Conservation (phyloP, 495 filamentous ascomycete species). For the Pseudoneurospora amorphoporcata region DNA sequence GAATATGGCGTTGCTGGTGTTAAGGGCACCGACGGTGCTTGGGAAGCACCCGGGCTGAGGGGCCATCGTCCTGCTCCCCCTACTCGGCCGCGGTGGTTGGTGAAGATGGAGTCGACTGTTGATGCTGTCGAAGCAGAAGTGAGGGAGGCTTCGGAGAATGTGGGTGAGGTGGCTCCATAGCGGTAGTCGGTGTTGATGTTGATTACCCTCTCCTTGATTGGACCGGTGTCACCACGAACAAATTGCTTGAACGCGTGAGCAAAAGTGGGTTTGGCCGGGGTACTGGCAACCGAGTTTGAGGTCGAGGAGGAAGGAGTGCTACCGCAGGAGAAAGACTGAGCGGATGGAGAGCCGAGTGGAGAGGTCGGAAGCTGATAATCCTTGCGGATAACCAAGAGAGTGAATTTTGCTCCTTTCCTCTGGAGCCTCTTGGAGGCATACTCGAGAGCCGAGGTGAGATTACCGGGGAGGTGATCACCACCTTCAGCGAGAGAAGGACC, state of each 20-base stretch:
- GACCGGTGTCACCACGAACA: conserved; percentile 24
- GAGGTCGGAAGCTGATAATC: conserved; percentile 37
- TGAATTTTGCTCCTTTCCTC: conserved; percentile 35
- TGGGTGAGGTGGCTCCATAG: conserved; percentile 17
- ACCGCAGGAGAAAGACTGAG: background rate
- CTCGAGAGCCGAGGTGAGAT: conserved; percentile 34
- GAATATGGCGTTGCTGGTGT: conserved; percentile 36
- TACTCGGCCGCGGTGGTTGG: background rate
- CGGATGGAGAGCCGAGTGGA: conserved; percentile 5
- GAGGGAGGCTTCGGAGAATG: conserved; percentile 20
- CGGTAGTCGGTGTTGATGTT: conserved; percentile 15
- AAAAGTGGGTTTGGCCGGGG: conserved; percentile 19
- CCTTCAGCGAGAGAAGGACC: conserved; percentile 37
- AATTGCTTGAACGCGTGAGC: conserved; percentile 28
- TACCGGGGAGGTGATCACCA: conserved; percentile 33
- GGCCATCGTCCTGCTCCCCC: conserved; percentile 8
- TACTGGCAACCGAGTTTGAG: conserved; percentile 17
- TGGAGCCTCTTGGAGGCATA: conserved; percentile 41
- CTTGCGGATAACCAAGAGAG: conserved; percentile 38
- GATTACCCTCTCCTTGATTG: conserved; percentile 18
- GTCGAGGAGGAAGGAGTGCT: conserved; percentile 7
- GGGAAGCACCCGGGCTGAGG: conserved; percentile 7
- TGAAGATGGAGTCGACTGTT: conserved; percentile 13
- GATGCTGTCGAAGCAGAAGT: conserved; percentile 13
- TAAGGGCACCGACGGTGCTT: conserved; percentile 25